Conservation (phyloP, 176 grass and related monocot species). For the Olyra latifolia region DNA sequence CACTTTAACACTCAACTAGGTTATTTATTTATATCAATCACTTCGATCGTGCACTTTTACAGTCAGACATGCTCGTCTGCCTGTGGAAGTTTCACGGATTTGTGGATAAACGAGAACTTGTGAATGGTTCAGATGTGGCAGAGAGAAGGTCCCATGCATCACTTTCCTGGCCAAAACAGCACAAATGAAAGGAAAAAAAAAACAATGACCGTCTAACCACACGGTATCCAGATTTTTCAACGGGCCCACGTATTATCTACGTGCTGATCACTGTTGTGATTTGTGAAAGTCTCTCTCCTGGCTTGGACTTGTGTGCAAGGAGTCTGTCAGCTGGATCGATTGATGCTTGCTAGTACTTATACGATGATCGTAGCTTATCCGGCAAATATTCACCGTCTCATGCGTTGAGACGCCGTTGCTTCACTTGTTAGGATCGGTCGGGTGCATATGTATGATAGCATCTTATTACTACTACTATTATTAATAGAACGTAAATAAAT, state of each 20-base stretch:
- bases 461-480: too few relatives aligned
- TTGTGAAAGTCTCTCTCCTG: not conserved
- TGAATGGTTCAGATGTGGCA: not conserved
- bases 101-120: not conserved
- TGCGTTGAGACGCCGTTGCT: not conserved
- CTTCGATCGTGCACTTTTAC: too few relatives aligned
- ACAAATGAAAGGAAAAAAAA: too few relatives aligned
- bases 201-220: not conserved
- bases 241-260: too few relatives aligned
- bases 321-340: not conserved
- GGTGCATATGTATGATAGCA: too few relatives aligned
- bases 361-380: not conserved
- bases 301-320: not conserved
- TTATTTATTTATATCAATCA: too few relatives aligned
- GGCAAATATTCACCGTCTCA: not conserved
- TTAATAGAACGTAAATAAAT: too few relatives aligned
- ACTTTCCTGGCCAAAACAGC: not conserved
- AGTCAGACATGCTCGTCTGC: too few relatives aligned
- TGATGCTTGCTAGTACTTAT: too few relatives aligned
- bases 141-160: not conserved
- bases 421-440: not conserved
- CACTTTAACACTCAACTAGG: too few relatives aligned
- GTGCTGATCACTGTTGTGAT: too few relatives aligned
- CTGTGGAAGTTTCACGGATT: not conserved
- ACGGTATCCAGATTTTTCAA: conserved; percentile 16